These are phyloP conservation scores for Tuctoria greenei DNA, from an alignment of 176 grass and related monocot genomes.

Conservation along the genomic window DNA sequence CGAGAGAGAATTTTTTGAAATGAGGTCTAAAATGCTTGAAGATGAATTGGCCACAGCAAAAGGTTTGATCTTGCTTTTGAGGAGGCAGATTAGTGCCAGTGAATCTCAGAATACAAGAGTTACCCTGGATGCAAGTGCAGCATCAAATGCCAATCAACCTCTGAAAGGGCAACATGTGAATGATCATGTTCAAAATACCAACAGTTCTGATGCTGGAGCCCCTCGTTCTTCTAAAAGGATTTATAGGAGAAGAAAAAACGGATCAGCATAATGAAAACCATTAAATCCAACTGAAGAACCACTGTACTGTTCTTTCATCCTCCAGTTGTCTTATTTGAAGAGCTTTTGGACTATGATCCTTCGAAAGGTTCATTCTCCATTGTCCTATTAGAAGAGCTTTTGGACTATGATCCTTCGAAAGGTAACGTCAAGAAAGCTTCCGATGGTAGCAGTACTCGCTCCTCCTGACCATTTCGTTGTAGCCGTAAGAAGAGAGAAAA, in stretches of 20 bases:
- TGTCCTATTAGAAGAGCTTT: not conserved
- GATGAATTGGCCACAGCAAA: slow-evolving; percentile 83
- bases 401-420: slow-evolving; percentile 6
- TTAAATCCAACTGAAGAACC: slow-evolving; percentile 19
- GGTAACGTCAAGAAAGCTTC: slow-evolving; percentile 14
- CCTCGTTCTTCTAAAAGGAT: slow-evolving; percentile 42
- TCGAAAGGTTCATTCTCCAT: slow-evolving; percentile 15
- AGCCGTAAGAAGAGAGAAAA: not conserved
- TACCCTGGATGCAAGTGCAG: slow-evolving; percentile 10
- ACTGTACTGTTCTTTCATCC: slow-evolving; percentile 11
- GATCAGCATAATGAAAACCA: slow-evolving; percentile 32
- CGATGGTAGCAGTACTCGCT: not conserved
- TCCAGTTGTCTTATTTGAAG: slow-evolving; percentile 17
- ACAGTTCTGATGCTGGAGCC: slow-evolving; percentile 37
- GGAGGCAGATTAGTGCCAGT: slow-evolving; percentile 50
- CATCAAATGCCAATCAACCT: slow-evolving; percentile 20
- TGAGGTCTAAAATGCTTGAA: slow-evolving; percentile 70
- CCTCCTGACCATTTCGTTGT: not conserved
- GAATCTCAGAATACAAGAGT: slow-evolving; percentile 18
- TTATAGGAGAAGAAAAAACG: slow-evolving; percentile 62
- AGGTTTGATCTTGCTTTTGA: slow-evolving; percentile 80
- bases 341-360: slow-evolving; percentile 7
- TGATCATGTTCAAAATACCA: slow-evolving; percentile 41
- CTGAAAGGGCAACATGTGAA: slow-evolving; percentile 40
- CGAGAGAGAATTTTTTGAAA: slow-evolving; percentile 69